Evolutionary conservation across 495 filamentous ascomycete genomes (phyloP).

Genomic region (Podospora anserina): DNA sequence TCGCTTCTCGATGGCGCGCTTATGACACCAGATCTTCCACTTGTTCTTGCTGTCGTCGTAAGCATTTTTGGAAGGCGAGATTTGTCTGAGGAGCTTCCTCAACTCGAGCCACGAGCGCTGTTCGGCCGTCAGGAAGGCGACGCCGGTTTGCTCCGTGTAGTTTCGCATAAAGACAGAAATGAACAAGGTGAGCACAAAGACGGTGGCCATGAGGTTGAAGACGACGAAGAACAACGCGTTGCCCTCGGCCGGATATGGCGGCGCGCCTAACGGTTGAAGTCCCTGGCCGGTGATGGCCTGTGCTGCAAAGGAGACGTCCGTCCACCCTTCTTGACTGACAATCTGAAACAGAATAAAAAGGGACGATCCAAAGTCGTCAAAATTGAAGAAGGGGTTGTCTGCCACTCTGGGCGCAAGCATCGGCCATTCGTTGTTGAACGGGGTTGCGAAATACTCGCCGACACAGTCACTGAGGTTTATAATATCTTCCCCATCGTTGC

Average conservation of each 20-base stretch:
- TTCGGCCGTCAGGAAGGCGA: constrained; percentile 93
- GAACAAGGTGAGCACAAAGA: constrained; percentile 97
- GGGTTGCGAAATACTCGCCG: constrained; percentile 72
- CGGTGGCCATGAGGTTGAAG: constrained; percentile 94
- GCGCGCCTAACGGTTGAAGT: constrained; percentile 62
- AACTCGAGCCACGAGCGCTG: constrained; percentile 97
- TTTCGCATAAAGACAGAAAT: constrained; percentile 99
- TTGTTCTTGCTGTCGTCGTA: constrained; percentile 66
- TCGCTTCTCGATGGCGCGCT: constrained; percentile 87
- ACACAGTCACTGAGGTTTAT: constrained; percentile 69
- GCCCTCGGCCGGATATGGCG: constrained; percentile 56
- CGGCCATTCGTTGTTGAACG: constrained; percentile 70
- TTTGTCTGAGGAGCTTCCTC: constrained; percentile 86
- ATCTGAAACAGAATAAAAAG: constrained; percentile 98
- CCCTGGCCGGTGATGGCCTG: constrained; percentile 77
- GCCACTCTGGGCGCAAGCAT: constrained; percentile 78
- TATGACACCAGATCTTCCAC: constrained; percentile 93
- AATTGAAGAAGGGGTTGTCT: constrained; percentile 80
- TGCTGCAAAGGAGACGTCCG: constrained; percentile 79
- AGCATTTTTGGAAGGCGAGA: constrained; percentile 87
- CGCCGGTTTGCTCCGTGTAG: constrained; percentile 97
- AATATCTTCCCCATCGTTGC: constrained; percentile 67
- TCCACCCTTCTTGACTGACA: constrained; percentile 98
- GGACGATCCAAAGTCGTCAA: constrained; percentile 89
- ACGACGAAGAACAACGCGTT: constrained; percentile 93